Base-by-base conservation (phyloP, 371 early-diverging fungal genomes). In the Mucor saturninus region DNA sequence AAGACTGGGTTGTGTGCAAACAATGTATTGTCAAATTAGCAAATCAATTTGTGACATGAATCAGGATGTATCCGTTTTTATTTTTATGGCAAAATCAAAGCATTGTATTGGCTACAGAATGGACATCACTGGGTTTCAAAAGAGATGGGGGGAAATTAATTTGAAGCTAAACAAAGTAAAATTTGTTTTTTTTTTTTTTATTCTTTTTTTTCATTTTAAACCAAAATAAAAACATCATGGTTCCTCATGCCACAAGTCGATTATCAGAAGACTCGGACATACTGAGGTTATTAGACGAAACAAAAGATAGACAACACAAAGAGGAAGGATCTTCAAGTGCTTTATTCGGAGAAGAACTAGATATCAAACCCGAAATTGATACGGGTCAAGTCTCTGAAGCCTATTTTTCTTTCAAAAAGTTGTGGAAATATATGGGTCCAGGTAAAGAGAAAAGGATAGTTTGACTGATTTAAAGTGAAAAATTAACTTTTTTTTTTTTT, bases 361-460 rank as follows among this genome's bases (percentile, higher is more conserved):
- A 78, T 40, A 73, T 76, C 31, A 79, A 75, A 48, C 73, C 73
- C 11, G 77, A 81, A 59, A 62, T 81, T 2, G 71, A 75, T 37
- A 81, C 82, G 2, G 79, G 82, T 9, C 50, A 50, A 14, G 73
- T 68, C 1, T 61, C 69, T 30, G 68, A 71, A 35, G 52, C 66
- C 9, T 56, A 51, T 2, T 85, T 83, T 61, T 80, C 83, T 4
- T 83, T 77, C 57, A 67, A 59, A 29, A 83, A 83, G 38, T 60
- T 85, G n/a, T 75, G 83, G 76, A 74, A 74, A 49, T 83, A 83
- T 59, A 79, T 73, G 13, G 86, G 86, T 8, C 86, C 86, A 56
- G 86, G 86, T 77, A 74, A 51, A 31, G 4, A 5, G 45, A 52
- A 35, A 32, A 31, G 11, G 15, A 37, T 49, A 26, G 11, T 9